A percentile compares a stretch with the other conserved stretches of the same genome.
These are phyloP conservation scores for Penicillium fimorum DNA, from an alignment of 495 filamentous ascomycete genomes.

Conservation along the genomic window DNA sequence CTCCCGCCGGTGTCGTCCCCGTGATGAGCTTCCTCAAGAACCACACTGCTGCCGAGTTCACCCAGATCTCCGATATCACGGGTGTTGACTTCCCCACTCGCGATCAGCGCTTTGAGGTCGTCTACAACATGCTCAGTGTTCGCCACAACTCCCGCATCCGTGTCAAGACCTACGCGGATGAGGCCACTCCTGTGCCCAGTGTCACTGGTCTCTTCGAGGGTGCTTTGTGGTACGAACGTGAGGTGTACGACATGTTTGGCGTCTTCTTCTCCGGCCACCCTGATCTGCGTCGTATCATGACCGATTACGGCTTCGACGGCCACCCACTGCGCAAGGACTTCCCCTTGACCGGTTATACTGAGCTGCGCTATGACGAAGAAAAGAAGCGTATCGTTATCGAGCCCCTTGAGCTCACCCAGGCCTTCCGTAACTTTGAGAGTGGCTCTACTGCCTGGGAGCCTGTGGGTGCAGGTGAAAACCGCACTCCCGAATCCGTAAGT, in stretches of 20 bases:
- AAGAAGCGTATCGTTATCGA: slow-evolving; percentile 99
- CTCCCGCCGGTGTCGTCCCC: slow-evolving; percentile 81
- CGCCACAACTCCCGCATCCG: slow-evolving; percentile 95
- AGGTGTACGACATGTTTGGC: slow-evolving; percentile 96
- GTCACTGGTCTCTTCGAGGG: slow-evolving; percentile 85
- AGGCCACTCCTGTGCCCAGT: slow-evolving; percentile 91
- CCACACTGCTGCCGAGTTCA: slow-evolving; percentile 96
- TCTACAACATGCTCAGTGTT: slow-evolving; percentile 95
- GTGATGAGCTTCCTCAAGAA: slow-evolving; percentile 95
- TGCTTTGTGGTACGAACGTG: slow-evolving; percentile 98
- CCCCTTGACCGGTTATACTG: slow-evolving; percentile 96
- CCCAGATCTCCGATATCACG: slow-evolving; percentile 86
- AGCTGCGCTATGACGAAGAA: slow-evolving; percentile 97
- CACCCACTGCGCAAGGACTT: slow-evolving; percentile 98
- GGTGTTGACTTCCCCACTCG: slow-evolving; percentile 94
- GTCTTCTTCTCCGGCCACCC: slow-evolving; percentile 96
- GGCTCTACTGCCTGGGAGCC: slow-evolving; percentile 78
- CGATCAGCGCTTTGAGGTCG: slow-evolving; percentile 93
- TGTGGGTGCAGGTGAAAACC: slow-evolving; percentile 76
- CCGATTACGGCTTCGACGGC: slow-evolving; percentile 98
- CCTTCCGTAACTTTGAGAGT: slow-evolving; percentile 98
- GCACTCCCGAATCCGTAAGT: slow-evolving; percentile 71
- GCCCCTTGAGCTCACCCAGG: slow-evolving; percentile 95
- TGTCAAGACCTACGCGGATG: slow-evolving; percentile 98
- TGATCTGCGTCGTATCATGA: slow-evolving; percentile 97